These are phyloP conservation scores for Phytophthora pisi DNA, from an alignment of 352 stramenopile genomes.

Conservation along the genomic window DNA sequence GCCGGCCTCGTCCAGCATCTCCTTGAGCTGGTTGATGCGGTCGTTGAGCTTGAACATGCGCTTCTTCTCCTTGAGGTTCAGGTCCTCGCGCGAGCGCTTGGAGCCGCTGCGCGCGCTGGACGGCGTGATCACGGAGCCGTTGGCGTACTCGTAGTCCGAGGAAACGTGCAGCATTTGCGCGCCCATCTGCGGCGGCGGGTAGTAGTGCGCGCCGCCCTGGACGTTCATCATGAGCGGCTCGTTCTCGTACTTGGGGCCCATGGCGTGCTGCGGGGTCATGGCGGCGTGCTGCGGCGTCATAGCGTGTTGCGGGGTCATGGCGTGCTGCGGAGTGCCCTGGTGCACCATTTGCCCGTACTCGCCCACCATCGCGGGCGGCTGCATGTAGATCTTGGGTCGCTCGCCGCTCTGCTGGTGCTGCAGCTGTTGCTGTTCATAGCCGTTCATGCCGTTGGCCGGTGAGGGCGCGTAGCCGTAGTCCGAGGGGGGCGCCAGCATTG, in stretches of 20 bases:
- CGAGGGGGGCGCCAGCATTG: constrained; percentile 45
- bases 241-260: constrained; percentile 47
- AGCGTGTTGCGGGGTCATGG: constrained; percentile 52
- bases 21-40: constrained; percentile 80
- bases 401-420: constrained; percentile 55
- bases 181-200: constrained; percentile 44
- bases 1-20: constrained; percentile 62
- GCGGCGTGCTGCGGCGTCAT: constrained; percentile 46
- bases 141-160: constrained; percentile 59
- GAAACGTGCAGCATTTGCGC: constrained; percentile 66
- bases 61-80: constrained; percentile 90
- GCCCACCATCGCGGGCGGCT: constrained; percentile 34
- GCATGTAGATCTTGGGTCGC: constrained; percentile 61
- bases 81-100: constrained; percentile 77
- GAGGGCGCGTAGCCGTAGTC: constrained; percentile 59
- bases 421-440: constrained; percentile 31
- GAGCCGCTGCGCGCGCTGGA: constrained; percentile 37
- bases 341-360: constrained; percentile 56
- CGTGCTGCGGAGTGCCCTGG: constrained; percentile 51
- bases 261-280: constrained; percentile 46
- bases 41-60: constrained; percentile 91
- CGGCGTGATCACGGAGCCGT: constrained; percentile 42
- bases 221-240: constrained; percentile 72
- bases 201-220: constrained; percentile 47
- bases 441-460: constrained; percentile 33